Evolutionary conservation across 2,329 filamentous ascomycete genomes (phyloP), one percentile per base, ranked within the genome.

Genomic region (Diaporthe sp.): DNA sequence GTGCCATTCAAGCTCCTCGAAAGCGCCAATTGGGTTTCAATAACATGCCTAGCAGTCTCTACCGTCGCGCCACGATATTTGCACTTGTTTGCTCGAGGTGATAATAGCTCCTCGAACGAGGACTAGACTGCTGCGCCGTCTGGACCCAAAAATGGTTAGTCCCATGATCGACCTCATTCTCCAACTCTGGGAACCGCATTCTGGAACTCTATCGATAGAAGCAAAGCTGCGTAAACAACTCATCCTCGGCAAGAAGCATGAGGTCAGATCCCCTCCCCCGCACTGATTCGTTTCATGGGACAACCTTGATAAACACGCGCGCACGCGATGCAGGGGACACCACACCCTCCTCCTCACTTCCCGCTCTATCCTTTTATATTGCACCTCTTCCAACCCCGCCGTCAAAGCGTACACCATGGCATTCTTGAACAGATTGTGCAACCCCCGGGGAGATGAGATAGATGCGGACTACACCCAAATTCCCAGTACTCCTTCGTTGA

Each of bases 271-370:
- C 9, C 59, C 44, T 71, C 59, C 70, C 70, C 70, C 70, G 70
- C 70, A 71, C 70, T 58, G n/a, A 35, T 19, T 71, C 32, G 56
- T 71, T 32, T 71, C 70, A 71, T 47, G 35, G 32, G 70, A 19
- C 63, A 53, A 37, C 30, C 8, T 63, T 42, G 39, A 30, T 63
- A 25, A 53, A 51, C 25, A 19, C 2, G 27, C 32, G 15, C 17
- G 22, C 2, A n/a, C 32, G 15, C 17, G 22, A 2, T 30, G 6
- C 44, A 47, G 44, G 17, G 7, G 15, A 22, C 12, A 44, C 2
- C 6, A 12, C n/a, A 15, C 22, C 47, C n/a, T 25, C 10, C 39
- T 19, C 15, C 17, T 25, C 35, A 19, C 25, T 30, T 15, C 12
- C 4, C 25, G 22, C 42, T 15, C 30, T 35, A 10, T 37, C 4